Base-by-base conservation (phyloP, 2,329 filamentous ascomycete species). In the Arthroderma sp. region DNA sequence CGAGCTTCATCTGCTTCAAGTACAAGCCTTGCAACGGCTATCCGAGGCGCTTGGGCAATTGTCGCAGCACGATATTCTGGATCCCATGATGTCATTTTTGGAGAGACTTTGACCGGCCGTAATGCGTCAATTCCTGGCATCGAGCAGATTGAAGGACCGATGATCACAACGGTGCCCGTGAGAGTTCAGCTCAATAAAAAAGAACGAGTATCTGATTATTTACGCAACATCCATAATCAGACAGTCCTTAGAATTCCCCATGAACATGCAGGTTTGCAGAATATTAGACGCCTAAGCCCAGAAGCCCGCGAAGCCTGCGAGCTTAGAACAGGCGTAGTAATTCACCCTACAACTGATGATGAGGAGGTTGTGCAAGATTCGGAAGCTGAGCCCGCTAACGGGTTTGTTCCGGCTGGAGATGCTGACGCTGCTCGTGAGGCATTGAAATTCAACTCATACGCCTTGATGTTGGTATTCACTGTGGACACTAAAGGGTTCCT, bases 381-480 rank as follows among this genome's bases (percentile, higher is more conserved):
- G 2, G 37, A 30, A 6, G 39, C 28, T 4, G 47, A 47, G 15
- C 73, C 71, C 0, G 74, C 72, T 0, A 68, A 70, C 49, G 65
- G 68, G 0, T 72, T 78, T 27, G 68, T 77, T 4, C 74, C 74
- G 0, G 70, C 73, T 0, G 69, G 72, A 30, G 74, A 77, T 46
- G 66, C 64, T 0, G 76, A 80, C 50, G 75, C 74, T 0, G 75
- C 74, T 0, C 68, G 74, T 40, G 77, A 80, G 54, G 77, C 76
- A 1, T 66, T 80, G 0, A 65, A 68, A 45, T 69, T 69, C 54
- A 69, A 69, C 45, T 65, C 66, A 1, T 80, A 79, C 55, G 69
- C 74, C 1, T 66, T 80, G 34, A 79, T 80, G 75, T 61, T 80
- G 30, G 76, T 78, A 4, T 80, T 75, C 56, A 75, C 74, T 1